Percentiles rank a stretch among this genome's conserved stretches.
Evolutionary conservation across 2,329 filamentous ascomycete genomes (phyloP).

Genomic region (Aspergillus eucalypticola): DNA sequence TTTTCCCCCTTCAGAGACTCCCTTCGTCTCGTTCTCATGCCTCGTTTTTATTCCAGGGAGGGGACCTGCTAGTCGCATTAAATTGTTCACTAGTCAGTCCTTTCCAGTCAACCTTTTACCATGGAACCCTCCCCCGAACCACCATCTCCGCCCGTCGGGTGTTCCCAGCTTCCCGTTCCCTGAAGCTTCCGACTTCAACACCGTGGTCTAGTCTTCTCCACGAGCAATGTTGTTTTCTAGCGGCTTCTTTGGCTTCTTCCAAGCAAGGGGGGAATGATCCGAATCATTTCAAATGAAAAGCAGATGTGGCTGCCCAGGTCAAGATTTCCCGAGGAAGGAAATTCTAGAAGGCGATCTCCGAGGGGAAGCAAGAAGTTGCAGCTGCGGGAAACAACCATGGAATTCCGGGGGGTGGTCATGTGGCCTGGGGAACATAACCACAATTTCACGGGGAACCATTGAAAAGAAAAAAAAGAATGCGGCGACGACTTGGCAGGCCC

Average conservation of each 20-base stretch:
- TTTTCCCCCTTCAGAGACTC: background rate
- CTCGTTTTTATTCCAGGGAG: no score
- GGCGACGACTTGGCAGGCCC: background rate
- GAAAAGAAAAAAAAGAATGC: background rate
- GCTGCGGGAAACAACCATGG: background rate
- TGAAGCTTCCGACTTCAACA: background rate
- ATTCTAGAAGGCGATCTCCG: background rate
- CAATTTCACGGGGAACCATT: no score
- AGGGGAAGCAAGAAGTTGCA: background rate
- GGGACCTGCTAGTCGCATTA: background rate
- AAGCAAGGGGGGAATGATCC: background rate
- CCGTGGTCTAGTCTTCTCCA: background rate
- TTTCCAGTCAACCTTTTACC: background rate
- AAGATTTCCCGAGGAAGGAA: background rate
- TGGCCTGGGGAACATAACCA: background rate
- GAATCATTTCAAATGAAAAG: background rate
- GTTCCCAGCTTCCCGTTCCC: background rate
- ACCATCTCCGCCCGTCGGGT: conserved; percentile 1
- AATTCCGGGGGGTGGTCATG: background rate
- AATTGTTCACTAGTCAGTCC: background rate
- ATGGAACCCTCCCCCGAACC: background rate
- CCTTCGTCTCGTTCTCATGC: background rate
- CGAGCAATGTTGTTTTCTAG: background rate
- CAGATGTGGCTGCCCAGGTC: background rate
- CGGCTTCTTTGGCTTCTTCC: background rate